Evolutionary conservation across 2,329 filamentous ascomycete genomes (phyloP), one percentile per base, ranked within the genome.

Genomic region (Venturia oleaginea): DNA sequence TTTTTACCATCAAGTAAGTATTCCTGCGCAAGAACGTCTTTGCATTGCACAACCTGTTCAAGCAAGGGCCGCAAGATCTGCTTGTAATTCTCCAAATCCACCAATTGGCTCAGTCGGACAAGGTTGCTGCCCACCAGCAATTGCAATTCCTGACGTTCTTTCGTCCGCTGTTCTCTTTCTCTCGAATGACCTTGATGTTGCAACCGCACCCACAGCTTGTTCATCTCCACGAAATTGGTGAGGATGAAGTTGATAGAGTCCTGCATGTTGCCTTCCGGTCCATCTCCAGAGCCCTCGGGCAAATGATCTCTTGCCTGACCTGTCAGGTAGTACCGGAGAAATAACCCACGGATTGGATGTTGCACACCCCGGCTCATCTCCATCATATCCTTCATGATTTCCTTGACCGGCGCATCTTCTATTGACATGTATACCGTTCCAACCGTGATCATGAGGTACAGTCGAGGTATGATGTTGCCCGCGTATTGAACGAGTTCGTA

Each of bases 351-450:
- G 67, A 97, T 92, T 19, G 94, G 94, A 76, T 99, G 94, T 73
- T 99, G 94, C 27, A 99, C 92, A 65, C 94, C 94, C 68, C 94
- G 86, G 77, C 92, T 97, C 94, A 99, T 99, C 77, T 99, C 94
- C 94, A 99, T 99, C 94, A 99, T 99, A 76, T 99, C 94, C 79
- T 99, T 99, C 94, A 99, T 99, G 67, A 99, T 91, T 80, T 99
- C 94, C 79, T 99, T 99, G 70, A 99, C 94, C 0, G 94, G 94
- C 65, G 95, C 94, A 82, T 97, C 94, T 72, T 94, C 90, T 73
- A 99, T 95, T 32, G 91, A 88, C 94, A 99, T 99, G 81, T 99
- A 99, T 60, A 96, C 95, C 2, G 94, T 99, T 65, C 94, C 94
- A 46, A 99, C 95, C 0, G 95, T 99, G 72, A 99, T 94, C 95